Percentiles rank a stretch among this genome's conserved stretches.
Evolutionary conservation across 768 basidiomycete genomes (phyloP).

Genomic region (Auricularia cornea): DNA sequence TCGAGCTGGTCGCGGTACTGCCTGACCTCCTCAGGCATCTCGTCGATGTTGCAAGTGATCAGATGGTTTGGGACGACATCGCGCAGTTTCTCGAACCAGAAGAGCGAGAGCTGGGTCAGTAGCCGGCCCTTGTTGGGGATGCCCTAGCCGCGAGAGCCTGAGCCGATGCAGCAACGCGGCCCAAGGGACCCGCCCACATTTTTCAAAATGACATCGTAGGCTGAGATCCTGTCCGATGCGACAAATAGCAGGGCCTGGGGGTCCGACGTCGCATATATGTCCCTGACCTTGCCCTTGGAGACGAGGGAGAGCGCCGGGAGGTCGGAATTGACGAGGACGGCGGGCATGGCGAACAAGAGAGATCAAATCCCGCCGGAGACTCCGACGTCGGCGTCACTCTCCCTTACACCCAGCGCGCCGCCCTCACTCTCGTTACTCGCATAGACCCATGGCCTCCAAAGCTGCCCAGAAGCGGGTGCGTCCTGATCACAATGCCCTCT

Average conservation of each 20-base stretch:
- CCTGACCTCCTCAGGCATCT: slow-evolving; percentile 75
- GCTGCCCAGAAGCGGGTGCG: slow-evolving; percentile 77
- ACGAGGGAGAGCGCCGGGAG: slow-evolving; percentile 48
- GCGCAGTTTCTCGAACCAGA: slow-evolving; percentile 86
- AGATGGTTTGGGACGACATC: slow-evolving; percentile 86
- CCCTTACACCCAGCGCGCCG: background rate
- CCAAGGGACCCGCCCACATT: slow-evolving; percentile 53
- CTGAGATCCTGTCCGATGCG: slow-evolving; percentile 91
- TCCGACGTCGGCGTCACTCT: background rate
- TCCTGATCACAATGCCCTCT: slow-evolving; percentile 3
- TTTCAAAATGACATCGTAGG: slow-evolving; percentile 90
- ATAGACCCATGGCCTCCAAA: slow-evolving; percentile 62
- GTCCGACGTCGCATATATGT: slow-evolving; percentile 63
- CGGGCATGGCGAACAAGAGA: background rate
- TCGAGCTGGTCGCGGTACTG: slow-evolving; percentile 69
- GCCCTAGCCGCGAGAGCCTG: slow-evolving; percentile 48
- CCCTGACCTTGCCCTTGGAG: slow-evolving; percentile 92
- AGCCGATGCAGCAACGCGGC: slow-evolving; percentile 1
- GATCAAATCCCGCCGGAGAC: background rate
- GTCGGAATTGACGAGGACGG: slow-evolving; percentile 7
- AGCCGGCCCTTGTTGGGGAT: slow-evolving; percentile 91
- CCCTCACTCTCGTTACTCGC: background rate
- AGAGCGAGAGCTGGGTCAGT: slow-evolving; percentile 81
- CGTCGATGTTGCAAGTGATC: slow-evolving; percentile 62
- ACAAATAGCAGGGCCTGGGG: slow-evolving; percentile 69